Percentiles rank a stretch among this genome's conserved stretches.
These are phyloP conservation scores for Ogataea glucozyma DNA, from an alignment of 805 yeast species.

Conservation along the genomic window DNA sequence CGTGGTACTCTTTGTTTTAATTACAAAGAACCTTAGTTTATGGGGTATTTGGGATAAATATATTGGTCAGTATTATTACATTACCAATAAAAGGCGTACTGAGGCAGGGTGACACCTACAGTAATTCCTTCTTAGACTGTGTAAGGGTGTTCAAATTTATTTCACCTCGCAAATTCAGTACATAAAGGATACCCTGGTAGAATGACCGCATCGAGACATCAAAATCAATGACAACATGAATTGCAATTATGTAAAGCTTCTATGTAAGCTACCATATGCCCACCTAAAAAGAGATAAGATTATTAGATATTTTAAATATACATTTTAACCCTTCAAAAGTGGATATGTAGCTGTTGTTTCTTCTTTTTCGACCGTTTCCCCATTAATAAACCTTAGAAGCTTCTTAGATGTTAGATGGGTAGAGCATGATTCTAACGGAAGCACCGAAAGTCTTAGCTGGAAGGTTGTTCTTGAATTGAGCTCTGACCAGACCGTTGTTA, in stretches of 20 bases:
- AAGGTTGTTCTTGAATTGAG: slow-evolving; percentile 97
- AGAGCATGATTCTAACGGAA: slow-evolving; percentile 98
- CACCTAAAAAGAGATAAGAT: slow-evolving; percentile 10
- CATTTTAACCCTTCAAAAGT: slow-evolving; percentile 12
- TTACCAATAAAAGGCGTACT: no score
- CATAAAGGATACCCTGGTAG: no score
- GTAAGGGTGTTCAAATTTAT: slow-evolving; percentile 1
- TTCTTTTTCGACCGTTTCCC: slow-evolving; percentile 13
- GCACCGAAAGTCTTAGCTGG: slow-evolving; percentile 99
- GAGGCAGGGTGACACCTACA: no score
- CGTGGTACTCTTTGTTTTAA: neutral
- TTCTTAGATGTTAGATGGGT: slow-evolving; percentile 98
- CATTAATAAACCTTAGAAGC: slow-evolving; percentile 11
- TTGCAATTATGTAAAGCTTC: slow-evolving; percentile 2
- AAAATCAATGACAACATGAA: slow-evolving; percentile 4
- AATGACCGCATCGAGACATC: no score
- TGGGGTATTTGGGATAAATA: slow-evolving; percentile 4
- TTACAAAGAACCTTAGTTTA: no score
- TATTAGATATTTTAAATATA: slow-evolving; percentile 13
- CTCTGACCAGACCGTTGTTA: slow-evolving; percentile 97
- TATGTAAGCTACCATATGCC: neutral
- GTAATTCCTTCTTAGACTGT: neutral
- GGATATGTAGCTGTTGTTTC: slow-evolving; percentile 14
- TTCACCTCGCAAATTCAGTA: no score
- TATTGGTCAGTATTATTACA: slow-evolving; percentile 2